Base-by-base conservation (phyloP, 2,329 filamentous ascomycete genomes). In the Aspergillus brasiliensis region DNA sequence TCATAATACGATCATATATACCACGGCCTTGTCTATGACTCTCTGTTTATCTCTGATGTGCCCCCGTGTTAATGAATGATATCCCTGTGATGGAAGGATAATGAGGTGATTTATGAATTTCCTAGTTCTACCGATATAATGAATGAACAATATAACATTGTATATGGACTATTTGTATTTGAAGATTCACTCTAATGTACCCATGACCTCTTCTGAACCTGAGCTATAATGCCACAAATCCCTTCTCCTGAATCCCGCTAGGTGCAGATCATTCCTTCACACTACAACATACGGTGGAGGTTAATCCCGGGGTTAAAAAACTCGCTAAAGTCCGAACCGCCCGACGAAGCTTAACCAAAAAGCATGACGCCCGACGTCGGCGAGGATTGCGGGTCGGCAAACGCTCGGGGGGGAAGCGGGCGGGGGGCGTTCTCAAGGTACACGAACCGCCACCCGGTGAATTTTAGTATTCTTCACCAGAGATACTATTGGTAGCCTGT, bases 41-140 rank as follows among this genome's bases (percentile, higher is more conserved):
- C 47, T 62, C 31, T 58, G 28, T 62, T 59, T 31, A 59, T 49
- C 40, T 52, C 11, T 44, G 52, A 57, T 34, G 38, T 60, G 46
- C 21, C 57, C 52, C 46, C 54, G 40, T 52, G 49, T 51, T 62
- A 62, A 67, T 58, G 65, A 64, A 62, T 49, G 62, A 67, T 64
- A 64, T 61, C 44, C 51, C 38, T 40, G 58, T 59, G 28, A 60
- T 42, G 47, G 53, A 47, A 42, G 21, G 21, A 49, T 56, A 64
- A 67, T 67, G 62, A 65, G 64, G 62, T 27, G 23, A 46, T 37
- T 49, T 25, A 49, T 28, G 46, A 49, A 15, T 49, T 49, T 49
- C 23, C n/a, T 28, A 27, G 46, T 28, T 49, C 46, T 49, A 19
- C 28, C 25, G 25, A 28, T 27, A 28, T 49, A 49, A 49, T 49